Base-by-base conservation (phyloP, 495 filamentous ascomycete species). In the Aspergillus haitiensis region DNA sequence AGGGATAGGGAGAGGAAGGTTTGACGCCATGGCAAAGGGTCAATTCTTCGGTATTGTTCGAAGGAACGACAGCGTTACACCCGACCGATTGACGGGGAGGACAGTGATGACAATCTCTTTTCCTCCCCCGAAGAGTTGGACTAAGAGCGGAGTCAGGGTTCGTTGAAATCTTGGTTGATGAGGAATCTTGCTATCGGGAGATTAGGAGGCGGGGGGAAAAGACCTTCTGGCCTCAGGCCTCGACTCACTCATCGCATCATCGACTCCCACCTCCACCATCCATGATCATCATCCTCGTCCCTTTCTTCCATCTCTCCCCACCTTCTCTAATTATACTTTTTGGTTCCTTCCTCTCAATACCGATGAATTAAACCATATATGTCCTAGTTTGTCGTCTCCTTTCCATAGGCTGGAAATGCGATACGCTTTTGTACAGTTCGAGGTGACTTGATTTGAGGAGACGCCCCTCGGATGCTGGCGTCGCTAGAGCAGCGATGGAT, bases 1-100 rank as follows among this genome's bases (percentile, higher is more conserved):
- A 49, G 87, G 86, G 15, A 78, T 64, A 42, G 86, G 87, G 48
- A 88, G 80, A 15, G 87, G 86, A 54, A 87, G 73, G 52, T 72
- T 75, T 35, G 83, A 82, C 60, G 84, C 82, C 84, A 86, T 87
- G 45, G 36, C 52, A 31, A 21, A 56, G 27, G 44, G 53, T 15
- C 31, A 42, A 39, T 40, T 18, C 32, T 55, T 55, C 47, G 16
- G 56, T 54, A 21, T 52, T n/a, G 42, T 37, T 53, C 12, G 16
- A 27, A 9, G 12, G 5, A 11, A 27, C 21, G 21, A 27, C 16
- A 33, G 37, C 44, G 48, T 47, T 47, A 49, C 54, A 33, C 55
- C 42, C n/a, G 36, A 27, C 50, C 18, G 15, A 51, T 50, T 10
- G 36, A 42, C 55, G 13, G 34, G 21, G 37, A 39, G 44, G 34